Percentiles rank a stretch among this genome's conserved stretches.
Conservation (phyloP, 805 yeast genomes). For the Wickerhamiella sergipiensis region DNA sequence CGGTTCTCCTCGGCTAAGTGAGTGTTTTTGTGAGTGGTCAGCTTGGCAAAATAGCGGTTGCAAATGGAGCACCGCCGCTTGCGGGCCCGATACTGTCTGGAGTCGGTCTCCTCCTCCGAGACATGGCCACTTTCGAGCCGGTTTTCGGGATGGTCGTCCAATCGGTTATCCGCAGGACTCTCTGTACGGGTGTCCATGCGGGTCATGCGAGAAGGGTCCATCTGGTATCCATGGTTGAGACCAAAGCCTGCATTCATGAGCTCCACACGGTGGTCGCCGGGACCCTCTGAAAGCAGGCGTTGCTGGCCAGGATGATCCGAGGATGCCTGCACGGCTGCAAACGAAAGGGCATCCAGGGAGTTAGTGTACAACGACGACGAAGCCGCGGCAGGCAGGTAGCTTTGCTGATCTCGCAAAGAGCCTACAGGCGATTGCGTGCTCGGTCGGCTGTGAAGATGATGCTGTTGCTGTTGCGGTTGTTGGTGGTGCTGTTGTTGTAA, state of each 20-base stretch:
- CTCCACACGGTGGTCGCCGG: background rate
- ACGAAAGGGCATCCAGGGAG: background rate
- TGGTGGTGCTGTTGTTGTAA: background rate
- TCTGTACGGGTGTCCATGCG: too few species aligned
- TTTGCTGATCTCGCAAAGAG: background rate
- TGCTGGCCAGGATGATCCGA: background rate
- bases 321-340: background rate
- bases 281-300: background rate
- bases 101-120: too few species aligned
- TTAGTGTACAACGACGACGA: background rate
- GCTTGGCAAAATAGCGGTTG: constrained; percentile 52
- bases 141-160: too few species aligned
- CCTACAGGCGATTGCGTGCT: background rate
- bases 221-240: background rate
- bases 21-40: constrained; percentile 73
- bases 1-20: constrained; percentile 59
- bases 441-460: background rate
- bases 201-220: background rate
- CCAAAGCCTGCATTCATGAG: background rate
- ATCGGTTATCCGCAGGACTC: background rate
- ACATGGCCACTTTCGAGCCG: too few species aligned
- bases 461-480: background rate
- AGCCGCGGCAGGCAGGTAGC: background rate
- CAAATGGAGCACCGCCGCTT: constrained; percentile 51
- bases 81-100: background rate